Percentiles rank a stretch among this genome's conserved stretches.
Evolutionary conservation across 2,329 filamentous ascomycete genomes (phyloP).

Genomic region (Alternaria sp.): DNA sequence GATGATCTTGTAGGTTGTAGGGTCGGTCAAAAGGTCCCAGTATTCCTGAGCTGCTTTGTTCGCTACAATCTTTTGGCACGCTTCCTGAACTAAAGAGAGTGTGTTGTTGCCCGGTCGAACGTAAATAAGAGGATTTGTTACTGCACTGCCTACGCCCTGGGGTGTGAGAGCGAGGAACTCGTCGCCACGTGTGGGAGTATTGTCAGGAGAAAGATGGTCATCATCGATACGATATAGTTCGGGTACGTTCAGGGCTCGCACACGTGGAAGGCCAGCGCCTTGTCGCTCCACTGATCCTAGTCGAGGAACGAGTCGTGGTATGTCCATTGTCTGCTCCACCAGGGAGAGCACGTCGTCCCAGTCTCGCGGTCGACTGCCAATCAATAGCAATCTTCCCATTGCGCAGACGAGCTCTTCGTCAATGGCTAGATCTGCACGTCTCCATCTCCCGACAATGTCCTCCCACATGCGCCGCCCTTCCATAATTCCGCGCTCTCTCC

Average conservation of each 20-base stretch:
- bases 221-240: constrained; percentile 39
- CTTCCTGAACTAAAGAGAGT: constrained; percentile 73
- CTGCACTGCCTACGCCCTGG: constrained; percentile 32
- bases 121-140: constrained; percentile 51
- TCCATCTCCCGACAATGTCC: constrained; percentile 81
- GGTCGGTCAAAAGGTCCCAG: constrained; percentile 74
- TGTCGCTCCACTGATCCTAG: constrained; percentile 44
- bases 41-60: constrained; percentile 74
- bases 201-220: constrained; percentile 37
- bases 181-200: constrained; percentile 36
- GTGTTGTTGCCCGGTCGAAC: constrained; percentile 62
- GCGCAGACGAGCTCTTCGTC: constrained; percentile 81
- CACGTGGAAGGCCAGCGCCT: constrained; percentile 34
- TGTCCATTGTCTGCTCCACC: constrained; percentile 81
- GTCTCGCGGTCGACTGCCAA: constrained; percentile 67
- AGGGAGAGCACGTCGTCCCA: constrained; percentile 77
- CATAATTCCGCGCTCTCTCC: constrained; percentile 61
- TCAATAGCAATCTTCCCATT: constrained; percentile 81
- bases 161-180: constrained; percentile 44
- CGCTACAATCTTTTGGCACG: constrained; percentile 67
- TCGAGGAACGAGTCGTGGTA: constrained; percentile 65
- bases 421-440: constrained; percentile 70
- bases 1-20: constrained; percentile 63
- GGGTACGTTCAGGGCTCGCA: constrained; percentile 51
- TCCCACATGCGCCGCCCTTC: constrained; percentile 81